These are phyloP conservation scores for Lachnellula hyalina DNA, from an alignment of 2,329 filamentous ascomycete species.

Conservation along the genomic window DNA sequence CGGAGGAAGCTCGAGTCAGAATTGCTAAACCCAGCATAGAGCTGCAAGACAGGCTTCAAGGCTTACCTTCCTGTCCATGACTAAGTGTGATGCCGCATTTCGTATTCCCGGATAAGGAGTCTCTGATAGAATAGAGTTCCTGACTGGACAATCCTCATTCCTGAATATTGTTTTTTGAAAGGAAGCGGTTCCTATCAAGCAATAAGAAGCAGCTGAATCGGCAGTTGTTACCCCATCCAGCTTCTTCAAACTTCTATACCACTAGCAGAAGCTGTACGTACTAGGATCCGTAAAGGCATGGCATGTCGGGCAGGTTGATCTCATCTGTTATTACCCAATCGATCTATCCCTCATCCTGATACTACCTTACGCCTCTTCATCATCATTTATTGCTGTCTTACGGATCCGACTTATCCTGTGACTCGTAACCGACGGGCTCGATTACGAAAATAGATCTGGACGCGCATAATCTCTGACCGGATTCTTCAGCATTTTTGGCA, in stretches of 20 bases:
- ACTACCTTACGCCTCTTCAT: slow-evolving; percentile 7
- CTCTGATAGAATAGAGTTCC: not conserved
- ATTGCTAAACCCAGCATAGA: not conserved
- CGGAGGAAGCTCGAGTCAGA: not conserved
- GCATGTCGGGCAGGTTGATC: slow-evolving; percentile 5
- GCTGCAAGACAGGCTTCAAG: not conserved
- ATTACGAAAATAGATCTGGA: not conserved
- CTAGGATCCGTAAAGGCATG: not conserved
- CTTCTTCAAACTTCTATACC: not conserved
- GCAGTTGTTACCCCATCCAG: slow-evolving; percentile 8
- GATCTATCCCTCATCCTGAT: slow-evolving; percentile 5
- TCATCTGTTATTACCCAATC: slow-evolving; percentile 4
- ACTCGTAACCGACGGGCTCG: not conserved
- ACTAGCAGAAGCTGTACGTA: slow-evolving; percentile 8
- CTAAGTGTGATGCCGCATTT: not conserved
- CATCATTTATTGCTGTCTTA: not conserved
- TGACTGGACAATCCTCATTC: not conserved
- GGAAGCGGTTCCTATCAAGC: not conserved
- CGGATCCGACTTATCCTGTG: not conserved
- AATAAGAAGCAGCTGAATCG: slow-evolving; percentile 1
- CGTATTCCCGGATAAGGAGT: not conserved
- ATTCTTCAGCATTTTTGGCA: not conserved
- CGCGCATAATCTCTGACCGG: not conserved
- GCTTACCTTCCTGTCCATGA: not conserved
- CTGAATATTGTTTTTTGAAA: not conserved